These are phyloP conservation scores for Citrullus mucosospermus DNA, from an alignment of 306 rosid genomes.

Conservation along the genomic window DNA sequence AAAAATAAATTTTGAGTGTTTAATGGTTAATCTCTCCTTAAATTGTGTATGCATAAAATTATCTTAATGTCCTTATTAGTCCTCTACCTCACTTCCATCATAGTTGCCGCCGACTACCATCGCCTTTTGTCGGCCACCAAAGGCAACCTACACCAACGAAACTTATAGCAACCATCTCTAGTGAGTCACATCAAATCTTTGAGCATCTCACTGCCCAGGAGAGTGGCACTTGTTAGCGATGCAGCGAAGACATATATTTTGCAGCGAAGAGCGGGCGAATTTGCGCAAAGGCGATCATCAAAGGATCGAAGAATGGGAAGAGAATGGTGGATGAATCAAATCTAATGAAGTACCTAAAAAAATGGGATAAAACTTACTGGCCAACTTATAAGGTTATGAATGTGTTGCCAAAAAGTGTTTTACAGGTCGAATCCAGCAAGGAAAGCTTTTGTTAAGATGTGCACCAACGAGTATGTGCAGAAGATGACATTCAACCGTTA, in stretches of 20 bases:
- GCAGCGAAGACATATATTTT: slow-evolving; percentile 99
- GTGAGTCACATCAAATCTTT: slow-evolving; percentile 59
- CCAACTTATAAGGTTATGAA: slow-evolving; percentile 95
- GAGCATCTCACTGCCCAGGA: slow-evolving; percentile 75
- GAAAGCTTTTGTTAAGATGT: slow-evolving; percentile 98
- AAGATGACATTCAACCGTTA: slow-evolving; percentile 98
- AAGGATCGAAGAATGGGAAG: slow-evolving; percentile 86
- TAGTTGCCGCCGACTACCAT: too few species aligned
- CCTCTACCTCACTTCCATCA: too few species aligned
- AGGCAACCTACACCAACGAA: too few species aligned
- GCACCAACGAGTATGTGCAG: slow-evolving; percentile 94
- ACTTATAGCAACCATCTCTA: too few species aligned
- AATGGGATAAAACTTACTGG: slow-evolving; percentile 98
- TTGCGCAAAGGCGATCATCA: slow-evolving; percentile 91
- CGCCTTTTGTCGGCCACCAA: too few species aligned
- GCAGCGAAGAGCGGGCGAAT: slow-evolving; percentile 97
- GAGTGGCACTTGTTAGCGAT: slow-evolving; percentile 86
- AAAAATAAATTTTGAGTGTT: too few species aligned
- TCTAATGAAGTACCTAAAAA: slow-evolving; percentile 82
- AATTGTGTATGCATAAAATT: too few species aligned
- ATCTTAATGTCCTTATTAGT: too few species aligned
- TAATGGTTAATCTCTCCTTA: too few species aligned
- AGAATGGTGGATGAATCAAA: slow-evolving; percentile 87
- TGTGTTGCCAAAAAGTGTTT: slow-evolving; percentile 95
- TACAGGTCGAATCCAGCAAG: slow-evolving; percentile 92